Percentiles rank a stretch among this genome's conserved stretches.
These are phyloP conservation scores for Akanthomyces uredinophilus DNA, from an alignment of 2,329 filamentous ascomycete genomes.

Conservation along the genomic window DNA sequence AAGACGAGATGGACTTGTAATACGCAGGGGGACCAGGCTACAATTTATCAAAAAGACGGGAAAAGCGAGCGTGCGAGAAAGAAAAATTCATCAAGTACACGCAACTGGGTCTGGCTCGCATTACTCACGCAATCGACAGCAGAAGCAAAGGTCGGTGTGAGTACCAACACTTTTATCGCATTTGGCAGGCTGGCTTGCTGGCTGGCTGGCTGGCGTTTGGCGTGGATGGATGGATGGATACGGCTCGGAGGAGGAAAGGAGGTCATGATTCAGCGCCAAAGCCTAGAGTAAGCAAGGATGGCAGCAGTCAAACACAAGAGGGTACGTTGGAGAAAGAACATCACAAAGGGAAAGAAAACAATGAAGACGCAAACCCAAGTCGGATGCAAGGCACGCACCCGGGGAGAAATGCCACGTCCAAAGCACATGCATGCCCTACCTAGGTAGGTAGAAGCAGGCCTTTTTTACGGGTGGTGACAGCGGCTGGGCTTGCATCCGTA, in stretches of 20 bases:
- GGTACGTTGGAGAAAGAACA: too few species aligned
- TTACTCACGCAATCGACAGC: background rate
- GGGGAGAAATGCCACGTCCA: too few species aligned
- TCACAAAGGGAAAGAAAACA: background rate
- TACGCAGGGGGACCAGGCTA: background rate
- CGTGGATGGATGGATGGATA: background rate
- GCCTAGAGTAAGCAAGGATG: background rate
- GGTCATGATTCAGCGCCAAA: constrained; percentile 6
- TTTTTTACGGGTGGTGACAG: too few species aligned
- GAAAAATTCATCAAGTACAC: background rate
- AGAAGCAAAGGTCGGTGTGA: constrained; percentile 9
- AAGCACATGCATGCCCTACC: too few species aligned
- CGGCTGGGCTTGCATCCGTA: too few species aligned
- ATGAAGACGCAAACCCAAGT: background rate
- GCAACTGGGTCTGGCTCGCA: too few species aligned
- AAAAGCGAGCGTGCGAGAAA: background rate
- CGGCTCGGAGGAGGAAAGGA: background rate
- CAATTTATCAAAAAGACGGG: background rate
- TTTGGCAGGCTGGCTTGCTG: background rate
- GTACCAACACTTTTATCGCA: background rate
- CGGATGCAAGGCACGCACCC: too few species aligned
- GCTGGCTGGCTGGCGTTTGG: background rate
- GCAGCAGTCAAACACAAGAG: background rate
- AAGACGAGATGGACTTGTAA: background rate
- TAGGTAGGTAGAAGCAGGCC: too few species aligned